Evolutionary conservation across 2,329 filamentous ascomycete genomes (phyloP).

Genomic region (Aspergillus ochraceoroseus): DNA sequence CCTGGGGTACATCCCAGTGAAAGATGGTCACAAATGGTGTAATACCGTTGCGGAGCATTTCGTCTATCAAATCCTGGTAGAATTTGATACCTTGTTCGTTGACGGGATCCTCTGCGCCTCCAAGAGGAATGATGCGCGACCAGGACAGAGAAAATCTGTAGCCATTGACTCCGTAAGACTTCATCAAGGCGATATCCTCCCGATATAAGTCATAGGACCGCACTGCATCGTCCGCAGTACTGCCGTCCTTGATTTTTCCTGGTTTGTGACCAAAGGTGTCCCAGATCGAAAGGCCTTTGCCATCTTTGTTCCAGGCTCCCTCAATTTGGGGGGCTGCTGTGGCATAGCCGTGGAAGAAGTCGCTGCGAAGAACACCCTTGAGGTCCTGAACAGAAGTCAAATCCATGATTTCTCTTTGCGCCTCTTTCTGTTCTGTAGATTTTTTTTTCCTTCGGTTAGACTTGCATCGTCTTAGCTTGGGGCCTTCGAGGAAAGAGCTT

Average conservation of each 20-base stretch:
- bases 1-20: constrained; percentile 77
- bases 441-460: neutral
- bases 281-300: constrained; percentile 74
- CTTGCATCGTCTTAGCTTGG: neutral
- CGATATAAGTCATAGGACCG: constrained; percentile 72
- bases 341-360: constrained; percentile 31
- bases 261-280: constrained; percentile 70
- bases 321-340: constrained; percentile 59
- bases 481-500: constrained; percentile 3
- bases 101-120: constrained; percentile 68
- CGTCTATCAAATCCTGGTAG: constrained; percentile 70
- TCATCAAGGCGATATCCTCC: constrained; percentile 69
- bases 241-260: constrained; percentile 71
- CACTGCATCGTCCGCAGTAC: constrained; percentile 67
- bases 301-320: constrained; percentile 65
- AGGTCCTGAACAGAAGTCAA: constrained; percentile 27
- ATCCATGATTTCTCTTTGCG: constrained; percentile 18
- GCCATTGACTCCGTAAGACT: constrained; percentile 62
- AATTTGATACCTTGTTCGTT: constrained; percentile 71
- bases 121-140: constrained; percentile 71
- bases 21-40: constrained; percentile 72
- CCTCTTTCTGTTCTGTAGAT: neutral
- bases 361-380: constrained; percentile 23
- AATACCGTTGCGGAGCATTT: constrained; percentile 66
- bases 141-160: constrained; percentile 77